These are phyloP conservation scores for Alliaria petiolata DNA, from an alignment of 345 rosid genomes.

Conservation along the genomic window DNA sequence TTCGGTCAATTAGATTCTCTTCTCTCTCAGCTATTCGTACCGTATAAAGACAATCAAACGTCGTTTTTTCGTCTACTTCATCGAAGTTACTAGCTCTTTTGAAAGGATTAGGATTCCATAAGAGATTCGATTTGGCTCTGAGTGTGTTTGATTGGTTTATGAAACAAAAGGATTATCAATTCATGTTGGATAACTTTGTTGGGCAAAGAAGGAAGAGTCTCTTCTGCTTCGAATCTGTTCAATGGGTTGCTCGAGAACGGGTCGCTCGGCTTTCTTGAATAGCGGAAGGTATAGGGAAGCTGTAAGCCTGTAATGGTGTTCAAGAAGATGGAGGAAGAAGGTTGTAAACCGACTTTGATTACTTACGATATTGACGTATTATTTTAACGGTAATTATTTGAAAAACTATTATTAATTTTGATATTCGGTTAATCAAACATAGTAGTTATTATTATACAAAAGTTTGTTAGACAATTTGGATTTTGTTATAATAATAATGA, in stretches of 20 bases:
- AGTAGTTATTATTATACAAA: too few species aligned
- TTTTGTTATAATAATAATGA: too few species aligned
- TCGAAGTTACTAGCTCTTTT: conserved; percentile 60
- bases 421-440: too few species aligned
- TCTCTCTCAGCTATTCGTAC: conserved; percentile 40
- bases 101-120: conserved; percentile 70
- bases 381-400: too few species aligned
- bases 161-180: conserved; percentile 38
- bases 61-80: conserved; percentile 25
- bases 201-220: conserved; percentile 58
- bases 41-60: conserved; percentile 28
- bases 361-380: conserved; percentile 85
- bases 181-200: conserved; percentile 49
- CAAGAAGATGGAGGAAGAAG: conserved; percentile 82
- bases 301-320: conserved; percentile 62
- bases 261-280: conserved; percentile 51
- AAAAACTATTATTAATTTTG: too few species aligned
- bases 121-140: conserved; percentile 61
- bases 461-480: too few species aligned
- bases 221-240: conserved; percentile 59
- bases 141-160: conserved; percentile 74
- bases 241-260: conserved; percentile 51
- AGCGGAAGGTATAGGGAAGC: conserved; percentile 84
- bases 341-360: conserved; percentile 74
- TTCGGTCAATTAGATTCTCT: conserved; percentile 34